Conservation (phyloP, 306 rosid species). For the Sechiopsis laciniata region DNA sequence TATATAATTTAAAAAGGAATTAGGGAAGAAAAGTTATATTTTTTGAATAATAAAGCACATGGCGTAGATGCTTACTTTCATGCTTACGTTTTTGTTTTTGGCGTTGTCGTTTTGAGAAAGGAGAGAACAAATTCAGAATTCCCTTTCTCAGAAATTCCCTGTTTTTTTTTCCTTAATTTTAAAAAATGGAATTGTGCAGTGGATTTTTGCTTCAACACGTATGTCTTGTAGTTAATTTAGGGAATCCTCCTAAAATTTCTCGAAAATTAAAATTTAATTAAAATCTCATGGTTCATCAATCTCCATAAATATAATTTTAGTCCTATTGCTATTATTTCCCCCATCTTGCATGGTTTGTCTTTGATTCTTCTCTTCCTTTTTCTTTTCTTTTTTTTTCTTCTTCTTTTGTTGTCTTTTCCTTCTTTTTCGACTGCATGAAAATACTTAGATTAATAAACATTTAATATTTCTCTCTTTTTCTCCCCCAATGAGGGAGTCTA, state of each 20-base stretch:
- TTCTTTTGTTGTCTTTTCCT: not conserved
- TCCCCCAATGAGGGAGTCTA: constrained; percentile 3
- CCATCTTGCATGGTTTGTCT: not conserved
- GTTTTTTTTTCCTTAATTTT: not conserved
- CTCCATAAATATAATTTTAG: not conserved
- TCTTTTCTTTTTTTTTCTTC: not conserved
- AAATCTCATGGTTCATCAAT: not conserved
- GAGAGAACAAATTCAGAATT: not conserved
- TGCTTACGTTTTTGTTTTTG: not conserved
- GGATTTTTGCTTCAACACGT: constrained; percentile 10
- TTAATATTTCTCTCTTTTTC: not conserved
- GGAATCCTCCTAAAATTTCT: constrained; percentile 21
- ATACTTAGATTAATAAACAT: not conserved
- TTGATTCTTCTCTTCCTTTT: not conserved
- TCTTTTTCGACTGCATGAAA: constrained; percentile 2
- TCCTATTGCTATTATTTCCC: not conserved
- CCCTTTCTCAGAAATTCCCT: not conserved
- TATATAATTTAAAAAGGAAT: not conserved
- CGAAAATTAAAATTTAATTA: not conserved
- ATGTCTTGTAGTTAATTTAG: constrained; percentile 8
- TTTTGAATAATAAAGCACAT: constrained; percentile 10
- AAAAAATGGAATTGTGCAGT: not conserved
- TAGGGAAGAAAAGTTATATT: not conserved
- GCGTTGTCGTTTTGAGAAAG: constrained; percentile 13
- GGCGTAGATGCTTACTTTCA: constrained; percentile 16